Percentiles rank a stretch among this genome's conserved stretches.
phyloP scores from a whole-genome alignment of 192 early-diverging fungal species.

The Globomyces pollinis-pini region DNA sequence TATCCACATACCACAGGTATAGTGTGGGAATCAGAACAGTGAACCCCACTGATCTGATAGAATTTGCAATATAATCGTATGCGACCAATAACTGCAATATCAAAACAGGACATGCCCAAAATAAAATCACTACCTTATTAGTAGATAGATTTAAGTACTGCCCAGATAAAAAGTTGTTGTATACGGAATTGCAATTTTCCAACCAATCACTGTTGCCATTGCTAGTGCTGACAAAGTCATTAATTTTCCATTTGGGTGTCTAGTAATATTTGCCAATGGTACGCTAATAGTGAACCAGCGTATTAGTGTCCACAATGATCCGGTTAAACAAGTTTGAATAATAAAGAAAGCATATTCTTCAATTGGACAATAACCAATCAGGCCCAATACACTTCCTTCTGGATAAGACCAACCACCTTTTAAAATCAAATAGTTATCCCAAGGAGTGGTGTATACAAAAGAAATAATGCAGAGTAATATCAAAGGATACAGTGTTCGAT shows the following conservation, averaged over 20 bases:
- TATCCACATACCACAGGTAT: constrained; percentile 42
- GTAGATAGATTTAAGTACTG: too few relatives aligned
- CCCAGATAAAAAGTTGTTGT: constrained; percentile 8
- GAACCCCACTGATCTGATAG: neutral
- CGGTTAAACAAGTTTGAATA: constrained; percentile 47
- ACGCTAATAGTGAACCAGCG: too few relatives aligned
- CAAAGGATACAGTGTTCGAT: constrained; percentile 21
- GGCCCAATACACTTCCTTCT: constrained; percentile 35
- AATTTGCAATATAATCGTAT: neutral
- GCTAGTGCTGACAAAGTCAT: too few relatives aligned
- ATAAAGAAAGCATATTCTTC: constrained; percentile 55
- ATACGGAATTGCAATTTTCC: too few relatives aligned
- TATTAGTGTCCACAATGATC: too few relatives aligned
- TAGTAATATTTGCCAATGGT: too few relatives aligned
- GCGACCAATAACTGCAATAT: neutral
- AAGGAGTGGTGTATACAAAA: constrained; percentile 38
- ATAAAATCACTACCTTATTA: too few relatives aligned
- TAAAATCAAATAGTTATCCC: constrained; percentile 52
- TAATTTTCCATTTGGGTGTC: too few relatives aligned
- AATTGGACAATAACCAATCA: constrained; percentile 51
- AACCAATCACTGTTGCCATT: too few relatives aligned
- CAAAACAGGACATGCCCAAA: constrained; percentile 6
- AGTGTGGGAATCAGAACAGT: constrained; percentile 29
- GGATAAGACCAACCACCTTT: constrained; percentile 40
- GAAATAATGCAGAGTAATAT: constrained; percentile 26